Evolutionary conservation across 225 moss, liverwort and hornwort genomes (phyloP).

Genomic region (Rhytidiadelphus loreus): DNA sequence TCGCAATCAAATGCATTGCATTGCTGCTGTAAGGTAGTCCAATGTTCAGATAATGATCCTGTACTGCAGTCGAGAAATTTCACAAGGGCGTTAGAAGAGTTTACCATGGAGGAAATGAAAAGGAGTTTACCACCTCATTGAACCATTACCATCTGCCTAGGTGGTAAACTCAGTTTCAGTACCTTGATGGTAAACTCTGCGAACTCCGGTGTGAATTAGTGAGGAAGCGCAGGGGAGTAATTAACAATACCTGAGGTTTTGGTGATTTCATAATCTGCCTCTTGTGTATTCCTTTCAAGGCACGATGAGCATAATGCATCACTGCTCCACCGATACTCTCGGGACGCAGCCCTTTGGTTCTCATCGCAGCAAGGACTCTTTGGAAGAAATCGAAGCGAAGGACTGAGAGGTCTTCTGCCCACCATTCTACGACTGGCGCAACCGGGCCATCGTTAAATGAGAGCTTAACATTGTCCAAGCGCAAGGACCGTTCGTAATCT

Average conservation of each 20-base stretch:
- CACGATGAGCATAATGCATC: constrained; percentile 92
- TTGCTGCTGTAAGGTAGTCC: neutral
- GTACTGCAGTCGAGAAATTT: neutral
- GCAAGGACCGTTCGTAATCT: constrained; percentile 43
- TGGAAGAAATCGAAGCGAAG: constrained; percentile 75
- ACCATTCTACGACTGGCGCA: constrained; percentile 69
- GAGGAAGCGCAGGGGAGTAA: neutral
- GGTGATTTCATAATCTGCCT: constrained; percentile 48
- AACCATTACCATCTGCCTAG: neutral
- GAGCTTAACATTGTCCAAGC: constrained; percentile 47
- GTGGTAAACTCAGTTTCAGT: neutral
- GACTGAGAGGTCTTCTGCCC: constrained; percentile 89
- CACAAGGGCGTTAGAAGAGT: neutral
- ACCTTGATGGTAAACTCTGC: neutral
- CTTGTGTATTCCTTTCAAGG: constrained; percentile 79
- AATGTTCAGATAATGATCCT: neutral
- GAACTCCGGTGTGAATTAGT: neutral
- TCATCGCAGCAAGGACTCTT: constrained; percentile 64
- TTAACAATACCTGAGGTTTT: constrained; percentile 26
- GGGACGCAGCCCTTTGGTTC: constrained; percentile 55
- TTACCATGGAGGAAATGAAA: neutral
- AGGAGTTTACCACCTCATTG: neutral
- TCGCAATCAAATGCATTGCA: neutral
- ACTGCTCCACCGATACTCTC: constrained; percentile 88
- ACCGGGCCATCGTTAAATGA: constrained; percentile 45